These are phyloP conservation scores for Fonsecaea pedrosoi DNA, from an alignment of 2,329 filamentous ascomycete species.

Conservation along the genomic window DNA sequence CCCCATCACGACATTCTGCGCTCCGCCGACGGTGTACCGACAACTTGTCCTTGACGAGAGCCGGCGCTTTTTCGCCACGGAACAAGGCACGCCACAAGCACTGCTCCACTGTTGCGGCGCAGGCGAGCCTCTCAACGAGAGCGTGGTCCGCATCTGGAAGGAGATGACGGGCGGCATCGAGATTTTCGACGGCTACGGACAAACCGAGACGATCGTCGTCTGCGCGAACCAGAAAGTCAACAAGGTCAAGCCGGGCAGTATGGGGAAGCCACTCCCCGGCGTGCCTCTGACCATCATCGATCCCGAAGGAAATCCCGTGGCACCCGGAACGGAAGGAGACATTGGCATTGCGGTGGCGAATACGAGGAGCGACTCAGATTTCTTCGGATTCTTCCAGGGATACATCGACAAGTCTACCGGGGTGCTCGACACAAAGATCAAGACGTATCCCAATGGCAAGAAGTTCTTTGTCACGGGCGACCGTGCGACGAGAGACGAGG, in stretches of 20 bases:
- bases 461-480: conserved; percentile 50
- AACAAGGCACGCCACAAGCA: conserved; percentile 38
- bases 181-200: conserved; percentile 52
- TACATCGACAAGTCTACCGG: conserved; percentile 36
- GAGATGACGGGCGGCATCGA: conserved; percentile 46
- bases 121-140: conserved; percentile 51
- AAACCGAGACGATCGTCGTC: conserved; percentile 51
- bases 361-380: conserved; percentile 14
- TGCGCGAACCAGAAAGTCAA: conserved; percentile 49
- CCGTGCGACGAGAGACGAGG: conserved; percentile 43
- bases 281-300: conserved; percentile 48
- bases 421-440: conserved; percentile 34
- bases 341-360: conserved; percentile 44
- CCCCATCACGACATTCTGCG: conserved; percentile 52
- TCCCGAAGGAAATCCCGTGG: conserved; percentile 42
- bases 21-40: conserved; percentile 51
- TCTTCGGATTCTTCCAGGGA: conserved; percentile 39
- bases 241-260: conserved; percentile 47
- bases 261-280: conserved; percentile 50
- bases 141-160: conserved; percentile 49
- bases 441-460: conserved; percentile 28
- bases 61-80: conserved; percentile 41
- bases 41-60: conserved; percentile 49
- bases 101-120: conserved; percentile 49
- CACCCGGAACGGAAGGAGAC: conserved; percentile 47